Percentiles rank a stretch among this genome's conserved stretches.
Evolutionary conservation across 2,329 filamentous ascomycete species (phyloP).

Genomic region (Trichocomaceae sp.): DNA sequence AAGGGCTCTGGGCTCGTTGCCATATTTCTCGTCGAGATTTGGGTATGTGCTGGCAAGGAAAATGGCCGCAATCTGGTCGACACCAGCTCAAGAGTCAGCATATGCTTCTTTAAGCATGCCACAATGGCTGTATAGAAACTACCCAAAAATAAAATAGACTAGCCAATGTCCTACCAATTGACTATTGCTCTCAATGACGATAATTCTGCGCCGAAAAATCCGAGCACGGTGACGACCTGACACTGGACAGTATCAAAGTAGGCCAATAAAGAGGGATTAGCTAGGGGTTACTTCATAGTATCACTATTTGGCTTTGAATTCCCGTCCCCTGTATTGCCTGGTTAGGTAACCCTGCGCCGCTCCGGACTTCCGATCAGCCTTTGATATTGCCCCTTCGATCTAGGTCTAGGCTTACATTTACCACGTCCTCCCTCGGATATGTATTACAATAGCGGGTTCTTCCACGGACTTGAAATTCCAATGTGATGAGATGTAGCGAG

Average conservation of each 20-base stretch:
- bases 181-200: background rate
- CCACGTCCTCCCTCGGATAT: background rate
- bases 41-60: background rate
- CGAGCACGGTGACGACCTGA: background rate
- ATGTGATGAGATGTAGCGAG: background rate
- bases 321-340: background rate
- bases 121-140: background rate
- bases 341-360: background rate
- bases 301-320: background rate
- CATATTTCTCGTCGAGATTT: constrained; percentile 3
- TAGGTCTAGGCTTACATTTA: background rate
- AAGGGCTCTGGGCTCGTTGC: constrained; percentile 6
- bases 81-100: background rate
- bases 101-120: background rate
- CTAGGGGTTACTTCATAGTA: background rate
- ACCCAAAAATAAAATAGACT: background rate
- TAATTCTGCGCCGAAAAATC: background rate
- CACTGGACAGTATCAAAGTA: background rate
- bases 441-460: background rate
- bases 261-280: background rate
- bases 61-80: background rate
- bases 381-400: background rate
- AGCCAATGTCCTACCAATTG: background rate
- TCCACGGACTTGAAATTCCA: background rate
- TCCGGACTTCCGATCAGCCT: background rate